phyloP scores from a whole-genome alignment of 179 eudicot species.

The Beta corolliflora region DNA sequence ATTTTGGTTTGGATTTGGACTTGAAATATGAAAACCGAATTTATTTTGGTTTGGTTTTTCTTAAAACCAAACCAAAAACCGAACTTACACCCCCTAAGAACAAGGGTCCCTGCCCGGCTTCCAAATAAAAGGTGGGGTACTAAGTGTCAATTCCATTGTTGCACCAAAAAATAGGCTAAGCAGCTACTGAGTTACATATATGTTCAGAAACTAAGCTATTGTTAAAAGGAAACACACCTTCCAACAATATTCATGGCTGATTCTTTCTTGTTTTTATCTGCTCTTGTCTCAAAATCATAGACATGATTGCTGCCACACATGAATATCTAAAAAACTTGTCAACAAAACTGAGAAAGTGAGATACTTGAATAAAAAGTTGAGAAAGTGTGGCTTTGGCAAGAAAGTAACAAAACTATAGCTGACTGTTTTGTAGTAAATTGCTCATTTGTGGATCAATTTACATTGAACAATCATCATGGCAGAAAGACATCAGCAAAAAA shows the following conservation, averaged over 20 bases:
- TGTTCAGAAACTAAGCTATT: background rate
- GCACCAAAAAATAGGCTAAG: background rate
- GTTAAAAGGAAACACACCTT: constrained; percentile 45
- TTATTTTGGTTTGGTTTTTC: no score
- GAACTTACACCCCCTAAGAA: no score
- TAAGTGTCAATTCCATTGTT: constrained; percentile 15
- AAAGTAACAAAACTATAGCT: constrained; percentile 9
- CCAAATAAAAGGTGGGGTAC: constrained; percentile 23
- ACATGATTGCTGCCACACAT: constrained; percentile 92
- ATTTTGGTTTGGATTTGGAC: no score
- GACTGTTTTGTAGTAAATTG: background rate
- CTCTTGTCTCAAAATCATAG: constrained; percentile 98
- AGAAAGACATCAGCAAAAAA: background rate
- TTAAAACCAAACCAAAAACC: no score
- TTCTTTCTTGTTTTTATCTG: constrained; percentile 88
- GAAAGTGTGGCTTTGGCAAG: no score
- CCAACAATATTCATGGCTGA: constrained; percentile 83
- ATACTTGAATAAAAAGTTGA: no score
- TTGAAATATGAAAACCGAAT: no score
- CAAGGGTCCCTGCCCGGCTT: constrained; percentile 87
- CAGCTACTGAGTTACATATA: background rate
- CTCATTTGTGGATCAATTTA: background rate
- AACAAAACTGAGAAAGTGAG: constrained; percentile 12
- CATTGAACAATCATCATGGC: background rate
- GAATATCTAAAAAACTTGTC: constrained; percentile 27